These are phyloP conservation scores for Fusarium circinatum DNA, from an alignment of 2,329 filamentous ascomycete species.

Conservation along the genomic window DNA sequence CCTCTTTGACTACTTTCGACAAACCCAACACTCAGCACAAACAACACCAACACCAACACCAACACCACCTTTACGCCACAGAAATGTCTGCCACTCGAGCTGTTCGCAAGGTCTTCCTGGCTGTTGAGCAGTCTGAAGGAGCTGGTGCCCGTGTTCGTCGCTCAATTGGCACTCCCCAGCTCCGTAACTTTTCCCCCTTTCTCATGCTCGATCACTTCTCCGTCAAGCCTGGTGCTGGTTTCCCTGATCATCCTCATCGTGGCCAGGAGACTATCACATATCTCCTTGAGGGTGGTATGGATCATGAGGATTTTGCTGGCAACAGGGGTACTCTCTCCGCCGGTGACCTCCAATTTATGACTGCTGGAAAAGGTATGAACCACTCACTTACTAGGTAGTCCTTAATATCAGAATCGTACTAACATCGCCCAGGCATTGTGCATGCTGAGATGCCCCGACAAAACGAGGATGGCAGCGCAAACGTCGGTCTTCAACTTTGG, in stretches of 20 bases:
- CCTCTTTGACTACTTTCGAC: background rate
- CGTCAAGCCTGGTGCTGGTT: conserved; percentile 82
- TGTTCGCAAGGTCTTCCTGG: conserved; percentile 85
- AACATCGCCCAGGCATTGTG: conserved; percentile 73
- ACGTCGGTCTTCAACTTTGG: conserved; percentile 94
- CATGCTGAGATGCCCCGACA: conserved; percentile 94
- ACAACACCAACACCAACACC: conserved; percentile 38
- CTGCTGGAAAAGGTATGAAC: conserved; percentile 69
- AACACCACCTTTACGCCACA: conserved; percentile 49
- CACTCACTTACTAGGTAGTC: background rate
- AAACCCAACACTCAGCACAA: conserved; percentile 9
- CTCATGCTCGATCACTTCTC: conserved; percentile 96
- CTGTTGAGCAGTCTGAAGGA: conserved; percentile 87
- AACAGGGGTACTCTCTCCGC: conserved; percentile 83
- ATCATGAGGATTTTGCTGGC: conserved; percentile 93
- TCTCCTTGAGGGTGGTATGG: conserved; percentile 83
- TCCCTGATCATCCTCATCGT: conserved; percentile 86
- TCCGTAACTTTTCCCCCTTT: conserved; percentile 91
- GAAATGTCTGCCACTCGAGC: conserved; percentile 76
- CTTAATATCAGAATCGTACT: background rate
- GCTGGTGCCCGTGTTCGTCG: conserved; percentile 87
- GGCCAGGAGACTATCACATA: conserved; percentile 93
- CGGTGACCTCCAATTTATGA: conserved; percentile 99
- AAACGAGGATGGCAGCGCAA: conserved; percentile 78
- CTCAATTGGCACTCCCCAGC: conserved; percentile 83